Base-by-base conservation (phyloP, 805 yeast species). In the Jamesozyma piceae region DNA sequence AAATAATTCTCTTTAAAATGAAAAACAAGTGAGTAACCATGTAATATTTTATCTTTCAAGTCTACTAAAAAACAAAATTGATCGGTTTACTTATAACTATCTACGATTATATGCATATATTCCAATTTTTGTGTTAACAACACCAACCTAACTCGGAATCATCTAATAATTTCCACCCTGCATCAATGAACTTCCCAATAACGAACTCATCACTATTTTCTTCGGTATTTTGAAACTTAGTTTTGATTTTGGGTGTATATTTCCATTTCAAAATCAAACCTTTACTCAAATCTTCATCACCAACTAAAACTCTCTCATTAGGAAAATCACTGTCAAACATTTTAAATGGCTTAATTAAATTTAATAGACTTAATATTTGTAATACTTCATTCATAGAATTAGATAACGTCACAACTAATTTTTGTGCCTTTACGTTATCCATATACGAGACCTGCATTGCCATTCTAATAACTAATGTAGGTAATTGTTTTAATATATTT, bases 91-190 rank as follows among this genome's bases (percentile, higher is more conserved):
- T n/a, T n/a, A n/a, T n/a, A n/a, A n/a, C n/a, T n/a, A n/a, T n/a
- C n/a, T n/a, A n/a, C n/a, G n/a, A n/a, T n/a, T n/a, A n/a, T n/a
- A n/a, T n/a, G n/a, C n/a, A n/a, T n/a, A n/a, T n/a, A n/a, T n/a
- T n/a, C n/a, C n/a, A n/a, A n/a, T n/a, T n/a, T 11, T 24, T 24
- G 5, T n/a, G 27, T 31, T 24, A 41, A 11, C 35, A 50, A 35
- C 47, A 47, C 65, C 65, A 61, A 5, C 65, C 65, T 19, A 61
- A 37, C 38, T 60, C 65, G 10, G 57, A 48, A 35, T 55, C 61
- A 39, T 58, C 62, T 1, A 60, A 39, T 10, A 61, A 40, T 38
- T 52, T 50, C 64, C 64, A 61, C 14, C 60, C 63, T 15, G 48
- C 47, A 22, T 49, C 43, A 20, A 55, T 45, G 30, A 60, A 49